Base-by-base conservation (phyloP, 1,139 yeast genomes). In the Pichia norvegensis region DNA sequence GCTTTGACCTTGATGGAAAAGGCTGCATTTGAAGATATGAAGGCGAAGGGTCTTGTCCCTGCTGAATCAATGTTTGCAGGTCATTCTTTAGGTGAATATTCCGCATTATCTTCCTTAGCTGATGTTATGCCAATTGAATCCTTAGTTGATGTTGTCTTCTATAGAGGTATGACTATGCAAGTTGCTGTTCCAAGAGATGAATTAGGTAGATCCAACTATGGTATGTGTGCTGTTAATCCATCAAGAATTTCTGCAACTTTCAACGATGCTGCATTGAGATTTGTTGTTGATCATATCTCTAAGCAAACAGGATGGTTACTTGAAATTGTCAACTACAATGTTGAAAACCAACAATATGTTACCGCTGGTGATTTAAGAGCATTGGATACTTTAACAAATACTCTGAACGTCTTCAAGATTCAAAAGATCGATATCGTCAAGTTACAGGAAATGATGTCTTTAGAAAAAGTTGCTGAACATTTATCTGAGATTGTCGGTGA, bases 161-260 rank as follows among this genome's bases (percentile, higher is more conserved):
- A 92, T 78, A 82, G 99, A 75, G 99, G 99, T 78, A 92, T 92
- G 98, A 92, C 99, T 42, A 92, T 92, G 98, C 98, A 92, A 76
- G 98, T 92, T 55, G 98, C 98, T 41, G 99, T 92, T 55, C 97
- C 97, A 63, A 82, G 99, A 72, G 99, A 92, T 69, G 78, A 81
- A 49, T 66, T 70, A 44, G 99, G 99, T 44, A 84, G 98, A 72
- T 92, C 98, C 51, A 92, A 94, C 74, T 92, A 92, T 63, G 97
- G 98, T 74, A 92, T 92, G 99, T 80, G 88, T 73, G 98, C 99
- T 44, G 92, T 92, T 50, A 92, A 94, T 72, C 99, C 99, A 62
- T 78, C 95, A 49, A 82, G 98, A 70, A 85, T 92, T 52, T 80
- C 86, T 50, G 71, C 86, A 49, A 85, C 96, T 13, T 92, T 92